A percentile compares a stretch with the other conserved stretches of the same genome.
These are phyloP conservation scores for Amanita pallidorosea DNA, from an alignment of 768 basidiomycete genomes.

Conservation along the genomic window DNA sequence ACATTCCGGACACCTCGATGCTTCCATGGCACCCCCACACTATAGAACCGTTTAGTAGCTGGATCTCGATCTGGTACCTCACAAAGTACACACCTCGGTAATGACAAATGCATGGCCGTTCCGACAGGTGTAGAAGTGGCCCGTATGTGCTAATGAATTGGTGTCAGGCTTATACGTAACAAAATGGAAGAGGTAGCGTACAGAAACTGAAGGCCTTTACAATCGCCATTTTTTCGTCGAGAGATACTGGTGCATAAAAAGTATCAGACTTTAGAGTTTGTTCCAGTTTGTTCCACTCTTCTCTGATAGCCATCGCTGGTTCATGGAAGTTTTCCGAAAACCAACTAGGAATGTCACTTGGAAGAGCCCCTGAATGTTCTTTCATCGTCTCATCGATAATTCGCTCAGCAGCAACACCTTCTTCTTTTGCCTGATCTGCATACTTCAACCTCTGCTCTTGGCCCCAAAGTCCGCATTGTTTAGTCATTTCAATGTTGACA, in stretches of 20 bases:
- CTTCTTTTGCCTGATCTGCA: constrained; percentile 10
- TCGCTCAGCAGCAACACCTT: constrained; percentile 4
- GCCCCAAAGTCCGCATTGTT: constrained; percentile 15
- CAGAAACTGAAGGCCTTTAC: constrained; percentile 41
- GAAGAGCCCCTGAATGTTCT: constrained; percentile 10
- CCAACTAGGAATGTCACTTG: constrained; percentile 27
- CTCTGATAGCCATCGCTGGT: constrained; percentile 25
- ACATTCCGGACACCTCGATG: constrained; percentile 46
- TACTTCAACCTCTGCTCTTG: constrained; percentile 13
- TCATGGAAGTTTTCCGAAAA: constrained; percentile 29
- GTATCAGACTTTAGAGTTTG: constrained; percentile 26
- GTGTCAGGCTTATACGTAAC: neutral
- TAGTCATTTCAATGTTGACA: constrained; percentile 30
- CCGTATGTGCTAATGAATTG: constrained; percentile 20
- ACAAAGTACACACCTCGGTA: constrained; percentile 27
- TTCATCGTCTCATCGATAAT: constrained; percentile 8
- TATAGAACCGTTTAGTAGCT: constrained; percentile 14
- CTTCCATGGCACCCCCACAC: constrained; percentile 50
- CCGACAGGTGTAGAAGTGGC: constrained; percentile 39
- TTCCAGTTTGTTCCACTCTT: constrained; percentile 36
- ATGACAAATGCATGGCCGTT: constrained; percentile 60
- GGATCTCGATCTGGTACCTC: neutral
- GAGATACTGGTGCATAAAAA: constrained; percentile 41
- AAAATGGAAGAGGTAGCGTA: constrained; percentile 13
- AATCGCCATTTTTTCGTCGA: constrained; percentile 40